Percentiles rank a stretch among this genome's conserved stretches.
phyloP scores from a whole-genome alignment of 768 basidiomycete species.

The Psilocybe sp. region DNA sequence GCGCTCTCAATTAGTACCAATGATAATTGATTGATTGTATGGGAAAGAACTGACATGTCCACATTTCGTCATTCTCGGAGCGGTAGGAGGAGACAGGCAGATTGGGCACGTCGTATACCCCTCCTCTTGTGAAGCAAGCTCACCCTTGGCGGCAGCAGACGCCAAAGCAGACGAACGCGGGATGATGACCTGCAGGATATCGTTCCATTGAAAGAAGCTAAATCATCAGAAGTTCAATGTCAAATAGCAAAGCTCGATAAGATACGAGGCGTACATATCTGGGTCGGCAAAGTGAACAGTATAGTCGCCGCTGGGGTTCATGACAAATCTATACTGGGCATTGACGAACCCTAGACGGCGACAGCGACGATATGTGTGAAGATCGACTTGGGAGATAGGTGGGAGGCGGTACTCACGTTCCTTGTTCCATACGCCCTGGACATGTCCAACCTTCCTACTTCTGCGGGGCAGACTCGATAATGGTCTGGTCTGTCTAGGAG shows the following conservation, averaged over 20 bases:
- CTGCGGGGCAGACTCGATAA: conserved; percentile 63
- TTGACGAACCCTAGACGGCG: conserved; percentile 77
- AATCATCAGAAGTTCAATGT: conserved; percentile 7
- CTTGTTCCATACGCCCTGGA: conserved; percentile 80
- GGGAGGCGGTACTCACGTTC: conserved; percentile 65
- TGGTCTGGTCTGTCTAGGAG: conserved; percentile 74
- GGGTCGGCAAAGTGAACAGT: conserved; percentile 97
- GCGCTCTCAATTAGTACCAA: conserved; percentile 8
- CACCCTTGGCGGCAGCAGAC: conserved; percentile 51
- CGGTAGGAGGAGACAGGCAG: conserved; percentile 87
- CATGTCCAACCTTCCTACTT: conserved; percentile 64
- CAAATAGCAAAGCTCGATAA: background rate
- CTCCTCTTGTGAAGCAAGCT: conserved; percentile 43
- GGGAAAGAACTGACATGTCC: conserved; percentile 75
- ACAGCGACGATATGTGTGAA: conserved; percentile 1
- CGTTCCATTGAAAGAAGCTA: conserved; percentile 95
- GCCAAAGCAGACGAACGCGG: conserved; percentile 78
- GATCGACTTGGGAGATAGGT: background rate
- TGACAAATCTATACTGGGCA: conserved; percentile 92
- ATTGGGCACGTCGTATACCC: conserved; percentile 86
- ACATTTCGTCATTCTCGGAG: conserved; percentile 94
- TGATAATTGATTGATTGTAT: conserved; percentile 8
- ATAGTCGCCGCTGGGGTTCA: conserved; percentile 90
- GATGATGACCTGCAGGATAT: conserved; percentile 92
- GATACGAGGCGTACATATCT: conserved; percentile 70